Evolutionary conservation across 179 eudicot species (phyloP).

Genomic region (Camellia oleifera): DNA sequence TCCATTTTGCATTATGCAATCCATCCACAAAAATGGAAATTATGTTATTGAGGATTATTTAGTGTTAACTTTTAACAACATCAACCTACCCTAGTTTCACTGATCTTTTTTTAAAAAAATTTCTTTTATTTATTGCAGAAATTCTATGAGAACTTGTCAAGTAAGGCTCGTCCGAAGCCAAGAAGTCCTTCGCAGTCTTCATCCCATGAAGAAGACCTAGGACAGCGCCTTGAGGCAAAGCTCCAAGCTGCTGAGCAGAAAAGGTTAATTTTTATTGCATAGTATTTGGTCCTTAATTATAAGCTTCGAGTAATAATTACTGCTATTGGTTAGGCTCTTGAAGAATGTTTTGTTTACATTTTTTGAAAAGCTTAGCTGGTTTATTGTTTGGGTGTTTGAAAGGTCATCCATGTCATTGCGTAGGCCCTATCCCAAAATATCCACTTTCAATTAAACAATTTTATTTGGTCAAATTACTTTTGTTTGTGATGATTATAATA

Average conservation of each 20-base stretch:
- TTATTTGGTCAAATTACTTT: constrained; percentile 3
- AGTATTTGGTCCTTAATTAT: neutral
- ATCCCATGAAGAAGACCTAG: constrained; percentile 63
- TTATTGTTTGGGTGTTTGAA: neutral
- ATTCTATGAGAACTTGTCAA: constrained; percentile 68
- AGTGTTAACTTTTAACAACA: neutral
- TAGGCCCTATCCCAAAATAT: neutral
- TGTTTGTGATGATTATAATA: neutral
- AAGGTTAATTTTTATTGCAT: constrained; percentile 33
- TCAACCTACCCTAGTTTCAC: neutral
- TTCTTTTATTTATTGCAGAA: constrained; percentile 41
- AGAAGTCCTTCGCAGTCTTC: constrained; percentile 67
- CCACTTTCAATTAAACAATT: neutral
- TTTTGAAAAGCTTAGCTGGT: neutral
- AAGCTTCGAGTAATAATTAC: neutral
- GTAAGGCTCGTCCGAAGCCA: constrained; percentile 79
- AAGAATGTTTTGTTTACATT: neutral
- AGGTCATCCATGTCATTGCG: neutral
- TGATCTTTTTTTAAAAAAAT: neutral
- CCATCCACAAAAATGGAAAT: neutral
- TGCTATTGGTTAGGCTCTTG: neutral
- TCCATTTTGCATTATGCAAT: neutral
- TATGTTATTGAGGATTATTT: neutral
- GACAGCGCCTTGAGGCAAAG: constrained; percentile 87
- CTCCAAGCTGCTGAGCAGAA: constrained; percentile 97